Percentiles rank a stretch among this genome's conserved stretches.
phyloP scores from a whole-genome alignment of 768 basidiomycete genomes.

The Boletus rufocinnamomeus region DNA sequence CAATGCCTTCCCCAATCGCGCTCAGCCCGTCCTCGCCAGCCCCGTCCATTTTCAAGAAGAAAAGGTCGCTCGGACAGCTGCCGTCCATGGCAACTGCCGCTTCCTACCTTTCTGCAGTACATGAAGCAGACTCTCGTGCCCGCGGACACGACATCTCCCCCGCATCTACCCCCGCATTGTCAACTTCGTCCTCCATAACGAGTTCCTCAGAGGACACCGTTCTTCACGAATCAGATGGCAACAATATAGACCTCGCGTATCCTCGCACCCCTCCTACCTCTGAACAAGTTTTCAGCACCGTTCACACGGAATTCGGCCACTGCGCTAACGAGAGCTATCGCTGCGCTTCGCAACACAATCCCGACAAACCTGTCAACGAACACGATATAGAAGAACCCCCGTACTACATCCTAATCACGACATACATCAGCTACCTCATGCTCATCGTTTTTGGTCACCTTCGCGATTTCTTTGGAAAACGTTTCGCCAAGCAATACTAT shows the following conservation, averaged over 20 bases:
- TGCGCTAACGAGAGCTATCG: constrained; percentile 77
- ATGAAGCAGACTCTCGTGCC: constrained; percentile 67
- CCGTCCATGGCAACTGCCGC: constrained; percentile 52
- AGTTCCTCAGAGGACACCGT: constrained; percentile 68
- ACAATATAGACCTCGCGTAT: constrained; percentile 58
- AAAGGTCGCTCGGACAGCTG: constrained; percentile 40
- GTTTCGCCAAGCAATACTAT: constrained; percentile 67
- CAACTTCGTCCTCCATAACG: constrained; percentile 72
- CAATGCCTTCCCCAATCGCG: constrained; percentile 66
- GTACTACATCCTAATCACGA: constrained; percentile 88
- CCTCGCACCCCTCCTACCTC: constrained; percentile 76
- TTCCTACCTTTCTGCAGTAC: constrained; percentile 61
- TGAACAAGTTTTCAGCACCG: constrained; percentile 72
- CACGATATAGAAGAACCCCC: constrained; percentile 83
- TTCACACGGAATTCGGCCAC: constrained; percentile 93
- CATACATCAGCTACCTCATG: constrained; percentile 92
- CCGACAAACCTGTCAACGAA: constrained; percentile 44
- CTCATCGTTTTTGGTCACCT: constrained; percentile 91
- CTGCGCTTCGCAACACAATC: constrained; percentile 62
- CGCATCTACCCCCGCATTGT: constrained; percentile 69
- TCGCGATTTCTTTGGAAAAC: constrained; percentile 94
- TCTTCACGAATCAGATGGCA: constrained; percentile 54
- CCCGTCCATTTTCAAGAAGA: constrained; percentile 65
- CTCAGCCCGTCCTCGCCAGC: constrained; percentile 51
- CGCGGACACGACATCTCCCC: constrained; percentile 51